phyloP scores from a whole-genome alignment of 805 yeast species.

The Metschnikowia similis region DNA sequence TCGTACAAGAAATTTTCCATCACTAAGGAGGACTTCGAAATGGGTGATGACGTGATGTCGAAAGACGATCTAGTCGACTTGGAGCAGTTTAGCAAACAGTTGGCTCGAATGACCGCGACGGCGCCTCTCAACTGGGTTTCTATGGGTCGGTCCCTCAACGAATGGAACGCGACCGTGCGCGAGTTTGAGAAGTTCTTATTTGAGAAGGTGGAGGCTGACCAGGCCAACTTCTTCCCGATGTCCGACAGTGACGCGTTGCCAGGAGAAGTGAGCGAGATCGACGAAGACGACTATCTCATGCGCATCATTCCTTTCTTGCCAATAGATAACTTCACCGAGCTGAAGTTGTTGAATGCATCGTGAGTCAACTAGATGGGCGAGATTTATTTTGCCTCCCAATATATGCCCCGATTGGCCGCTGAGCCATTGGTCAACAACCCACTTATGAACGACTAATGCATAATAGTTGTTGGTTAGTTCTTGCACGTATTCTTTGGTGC shows the following conservation, averaged over 20 bases:
- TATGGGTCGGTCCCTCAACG: conserved; percentile 49
- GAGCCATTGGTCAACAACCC: too few species aligned
- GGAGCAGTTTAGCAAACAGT: background rate
- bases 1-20: conserved; percentile 25
- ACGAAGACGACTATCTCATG: conserved; percentile 33
- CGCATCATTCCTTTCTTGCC: conserved; percentile 38
- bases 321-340: conserved; percentile 25
- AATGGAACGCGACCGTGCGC: conserved; percentile 44
- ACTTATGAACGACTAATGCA: too few species aligned
- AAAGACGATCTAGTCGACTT: conserved; percentile 8
- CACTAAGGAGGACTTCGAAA: conserved; percentile 19
- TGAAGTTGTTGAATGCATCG: conserved; percentile 17
- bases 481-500: too few species aligned
- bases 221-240: conserved; percentile 10
- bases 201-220: conserved; percentile 21
- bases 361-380: background rate
- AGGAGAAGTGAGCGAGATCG: conserved; percentile 12
- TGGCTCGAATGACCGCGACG: background rate
- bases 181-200: conserved; percentile 43
- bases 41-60: conserved; percentile 12
- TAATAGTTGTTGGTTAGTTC: too few species aligned
- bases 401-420: background rate
- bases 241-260: background rate
- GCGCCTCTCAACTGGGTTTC: conserved; percentile 4
- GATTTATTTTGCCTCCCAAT: background rate